phyloP scores from a whole-genome alignment of 176 grass and related monocot species.

The Rhynchospora tenuis region DNA sequence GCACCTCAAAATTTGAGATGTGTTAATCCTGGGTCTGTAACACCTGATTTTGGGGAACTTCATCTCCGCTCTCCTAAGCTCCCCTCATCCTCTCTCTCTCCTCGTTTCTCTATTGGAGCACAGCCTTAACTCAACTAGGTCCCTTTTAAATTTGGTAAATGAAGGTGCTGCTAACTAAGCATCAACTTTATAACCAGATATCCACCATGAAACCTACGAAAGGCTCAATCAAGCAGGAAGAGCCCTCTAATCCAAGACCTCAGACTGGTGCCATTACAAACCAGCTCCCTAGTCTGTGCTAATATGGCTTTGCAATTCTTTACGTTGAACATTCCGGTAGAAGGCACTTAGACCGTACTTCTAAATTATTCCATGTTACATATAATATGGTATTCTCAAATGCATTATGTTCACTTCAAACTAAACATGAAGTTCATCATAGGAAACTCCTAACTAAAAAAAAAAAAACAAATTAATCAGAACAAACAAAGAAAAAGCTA shows the following conservation, averaged over 20 bases:
- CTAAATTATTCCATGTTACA: background rate
- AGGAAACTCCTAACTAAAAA: background rate
- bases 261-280: too few relatives aligned
- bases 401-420: background rate
- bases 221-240: background rate
- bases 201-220: background rate
- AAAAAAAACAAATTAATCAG: too few relatives aligned
- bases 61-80: too few relatives aligned
- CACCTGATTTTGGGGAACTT: too few relatives aligned
- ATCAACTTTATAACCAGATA: background rate
- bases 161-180: background rate
- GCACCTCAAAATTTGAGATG: too few relatives aligned
- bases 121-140: background rate
- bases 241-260: background rate
- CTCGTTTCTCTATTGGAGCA: too few relatives aligned
- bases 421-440: background rate
- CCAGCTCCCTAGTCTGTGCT: background rate
- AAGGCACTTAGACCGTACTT: background rate
- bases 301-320: background rate
- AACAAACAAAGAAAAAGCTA: too few relatives aligned
- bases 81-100: too few relatives aligned
- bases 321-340: background rate
- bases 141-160: slow-evolving; percentile 9
- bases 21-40: too few relatives aligned
- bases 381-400: background rate